Evolutionary conservation across 1,284 basidiomycete species (phyloP), one percentile per base, ranked within the genome.

Genomic region (Ceratobasidium sp.): DNA sequence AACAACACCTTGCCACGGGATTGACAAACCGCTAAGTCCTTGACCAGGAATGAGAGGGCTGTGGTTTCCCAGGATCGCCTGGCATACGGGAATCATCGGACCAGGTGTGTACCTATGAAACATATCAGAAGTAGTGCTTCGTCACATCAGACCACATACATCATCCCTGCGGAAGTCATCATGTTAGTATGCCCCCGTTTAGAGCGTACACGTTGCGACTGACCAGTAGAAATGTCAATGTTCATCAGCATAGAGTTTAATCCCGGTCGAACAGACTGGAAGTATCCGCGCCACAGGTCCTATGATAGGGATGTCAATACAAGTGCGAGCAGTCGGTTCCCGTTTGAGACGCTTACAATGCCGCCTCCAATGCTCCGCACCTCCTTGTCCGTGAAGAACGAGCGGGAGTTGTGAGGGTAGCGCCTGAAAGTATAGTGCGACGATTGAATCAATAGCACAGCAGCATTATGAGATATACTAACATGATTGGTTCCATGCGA

Each of bases 201-300:
- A 31, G 19, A 24, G 9, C 31, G 50, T n/a, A 1, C n/a, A 7
- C 27, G 48, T 14, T 24, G n/a, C 2, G 8, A 47, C 0, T 89
- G 86, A 0, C 89, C 92, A 0, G 93, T 93, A 1, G 89, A 89
- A 74, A 93, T 92, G 77, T 94, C 93, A 76, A 94, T 87, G 77
- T 94, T 94, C 79, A 94, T 88, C 53, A 93, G 82, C 84, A 93
- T 88, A 19, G 84, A 85, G 1, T 88, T 87, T 24, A 89, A 86
- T 0, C 87, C 90, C 9, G 92, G 92, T 15, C 92, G 86, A 31
- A 93, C 87, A 0, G 90, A 92, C 76, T 78, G 78, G 72, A 78
- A 78, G 72, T 77, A 78, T 11, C 78, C 78, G 48, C 78, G 66
- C 78, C 78, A 78, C n/a, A 78, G 65, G 27, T 59, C 67, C 67